Evolutionary conservation across 2,329 filamentous ascomycete species (phyloP), one percentile per base, ranked within the genome.

Genomic region (Ceratocystis destructans): DNA sequence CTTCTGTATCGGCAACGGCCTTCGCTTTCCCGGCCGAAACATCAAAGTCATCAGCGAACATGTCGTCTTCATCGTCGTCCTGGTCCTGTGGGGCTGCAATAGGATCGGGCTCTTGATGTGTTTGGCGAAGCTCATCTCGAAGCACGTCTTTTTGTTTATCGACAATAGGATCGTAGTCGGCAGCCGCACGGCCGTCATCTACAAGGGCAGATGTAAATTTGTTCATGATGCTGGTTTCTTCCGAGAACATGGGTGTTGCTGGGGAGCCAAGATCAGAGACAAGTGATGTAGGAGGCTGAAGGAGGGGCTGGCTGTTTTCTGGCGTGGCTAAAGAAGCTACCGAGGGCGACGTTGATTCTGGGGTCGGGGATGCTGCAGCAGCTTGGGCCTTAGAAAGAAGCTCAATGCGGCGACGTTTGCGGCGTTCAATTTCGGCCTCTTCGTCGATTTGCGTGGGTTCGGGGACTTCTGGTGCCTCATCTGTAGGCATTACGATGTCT

Each of bases 111-210:
- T 62, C 45, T 3, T 57, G 46, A n/a, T 55, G 61, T 28, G 22
- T 57, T 25, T 84, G 80, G 68, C 86, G 82, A 71, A 84, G 80
- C 70, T 86, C 85, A 71, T 89, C 85, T 66, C 87, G 84, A 68
- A 84, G 80, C 71, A 85, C 84, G 71, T 96, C 91, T 74, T 95
- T 89, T 73, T 87, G 81, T 88, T 93, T 94, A 73, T 96, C 92
- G 70, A 86, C 80, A 1, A 87, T 94, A 1, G 92, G 92, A 72
- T 96, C 90, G 73, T 96, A 96, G 74, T 96, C 90, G 68, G 90
- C 91, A 59, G 92, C 92, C n/a, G 91, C 96, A 5, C 89, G 88
- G 5, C 87, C 90, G 71, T 94, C 87, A 1, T 79, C 78, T 78
- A 12, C 20, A 48, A 59, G 63, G 12, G 25, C 31, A 15, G 65